Evolutionary conservation across 305 asterid genomes (phyloP), one percentile per base, ranked within the genome.

Genomic region (Caryopteris hybrid): DNA sequence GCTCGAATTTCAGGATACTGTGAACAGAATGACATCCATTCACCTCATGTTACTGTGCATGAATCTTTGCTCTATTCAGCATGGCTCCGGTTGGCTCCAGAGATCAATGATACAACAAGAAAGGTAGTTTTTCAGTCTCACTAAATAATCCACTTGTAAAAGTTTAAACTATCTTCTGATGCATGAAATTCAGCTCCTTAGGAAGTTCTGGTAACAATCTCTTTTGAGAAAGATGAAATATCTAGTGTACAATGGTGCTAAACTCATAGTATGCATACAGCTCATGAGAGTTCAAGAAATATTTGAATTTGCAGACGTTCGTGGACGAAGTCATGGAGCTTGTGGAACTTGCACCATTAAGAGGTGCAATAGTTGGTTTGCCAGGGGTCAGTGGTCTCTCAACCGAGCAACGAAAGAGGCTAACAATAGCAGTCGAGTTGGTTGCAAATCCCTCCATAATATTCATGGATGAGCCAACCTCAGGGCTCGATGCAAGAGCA

Each of bases 381-480:
- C 86, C 88, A 8, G 91, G 84, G 21, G 63, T 79, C 64, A 77
- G 38, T n/a, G 84, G 84, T 20, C 78, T 81, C 12, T 81, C 88
- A 9, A 85, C 80, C 0, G 91, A 81, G 80, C 84, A 83, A 62
- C 50, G 83, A 18, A 82, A 85, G 74, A 83, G 90, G 77, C 80
- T 84, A 7, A 81, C 87, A 2, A 77, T 84, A 62, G 89, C 84
- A 39, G 87, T 84, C 1, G 83, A 84, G 81, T 69, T 84, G 13
- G 89, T 81, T 55, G 76, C 82, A 1, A 84, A 81, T 48, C 86
- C 88, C 2, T 79, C 86, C 0, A 79, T 79, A 5, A 71, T 79
- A 52, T 82, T 83, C 81, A 83, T 82, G 85, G 88, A 85, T 16
- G 90, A 82, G 69, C 82, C 90, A 4, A 85, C 86, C 20, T 78